Percentiles rank a stretch among this genome's conserved stretches.
These are phyloP conservation scores for Talaromyces adpressus DNA, from an alignment of 495 filamentous ascomycete genomes.

Conservation along the genomic window DNA sequence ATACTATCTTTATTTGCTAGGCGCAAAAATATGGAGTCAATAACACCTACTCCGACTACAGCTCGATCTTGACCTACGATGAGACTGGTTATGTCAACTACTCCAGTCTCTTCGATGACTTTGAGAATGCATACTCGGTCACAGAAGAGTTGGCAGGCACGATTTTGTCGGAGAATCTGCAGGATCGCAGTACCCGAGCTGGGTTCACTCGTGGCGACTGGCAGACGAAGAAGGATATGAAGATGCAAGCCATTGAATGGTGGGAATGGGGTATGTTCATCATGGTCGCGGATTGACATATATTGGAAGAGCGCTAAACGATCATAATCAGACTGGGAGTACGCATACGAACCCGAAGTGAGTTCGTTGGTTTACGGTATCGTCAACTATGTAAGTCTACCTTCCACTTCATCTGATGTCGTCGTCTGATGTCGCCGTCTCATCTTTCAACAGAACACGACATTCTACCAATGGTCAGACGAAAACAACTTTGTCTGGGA, in stretches of 20 bases:
- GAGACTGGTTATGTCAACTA: constrained; percentile 47
- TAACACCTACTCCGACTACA: constrained; percentile 59
- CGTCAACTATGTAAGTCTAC: constrained; percentile 22
- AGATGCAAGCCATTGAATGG: constrained; percentile 58
- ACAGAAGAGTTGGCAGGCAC: constrained; percentile 51
- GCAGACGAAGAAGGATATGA: constrained; percentile 52
- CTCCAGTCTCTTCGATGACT: constrained; percentile 41
- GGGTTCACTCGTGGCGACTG: constrained; percentile 57
- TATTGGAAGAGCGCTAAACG: constrained; percentile 4
- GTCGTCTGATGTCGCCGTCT: background rate
- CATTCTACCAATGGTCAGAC: constrained; percentile 43
- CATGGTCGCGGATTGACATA: background rate
- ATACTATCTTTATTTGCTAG: constrained; percentile 11
- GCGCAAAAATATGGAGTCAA: constrained; percentile 55
- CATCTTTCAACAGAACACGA: constrained; percentile 25
- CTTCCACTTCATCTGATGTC: background rate
- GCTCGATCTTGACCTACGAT: constrained; percentile 54
- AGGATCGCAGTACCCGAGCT: constrained; percentile 55
- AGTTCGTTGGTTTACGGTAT: constrained; percentile 38
- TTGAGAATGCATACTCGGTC: constrained; percentile 39
- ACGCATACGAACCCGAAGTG: constrained; percentile 39
- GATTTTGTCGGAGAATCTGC: constrained; percentile 51
- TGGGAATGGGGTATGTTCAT: constrained; percentile 41
- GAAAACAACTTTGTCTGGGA: constrained; percentile 64
- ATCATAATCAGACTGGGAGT: constrained; percentile 47